phyloP scores from a whole-genome alignment of 768 basidiomycete species.

The Hypsizygus marmoreus region DNA sequence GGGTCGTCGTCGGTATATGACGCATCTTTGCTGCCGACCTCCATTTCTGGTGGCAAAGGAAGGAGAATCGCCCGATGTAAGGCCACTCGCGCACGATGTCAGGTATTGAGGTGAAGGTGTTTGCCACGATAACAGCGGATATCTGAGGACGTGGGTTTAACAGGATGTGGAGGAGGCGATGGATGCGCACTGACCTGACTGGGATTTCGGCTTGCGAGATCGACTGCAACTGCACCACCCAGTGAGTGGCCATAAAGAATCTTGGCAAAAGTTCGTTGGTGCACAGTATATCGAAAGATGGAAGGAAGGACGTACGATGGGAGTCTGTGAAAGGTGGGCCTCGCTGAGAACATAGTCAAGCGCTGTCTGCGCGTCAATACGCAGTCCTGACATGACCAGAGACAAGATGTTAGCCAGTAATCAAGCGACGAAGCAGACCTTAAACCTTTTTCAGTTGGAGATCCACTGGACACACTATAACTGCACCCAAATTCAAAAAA shows the following conservation, averaged over 20 bases:
- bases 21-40: constrained; percentile 64
- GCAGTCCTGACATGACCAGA: constrained; percentile 49
- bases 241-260: constrained; percentile 76
- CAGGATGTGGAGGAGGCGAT: too few species aligned
- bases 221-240: constrained; percentile 87
- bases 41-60: constrained; percentile 82
- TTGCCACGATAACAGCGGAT: constrained; percentile 77
- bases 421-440: neutral
- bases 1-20: constrained; percentile 52
- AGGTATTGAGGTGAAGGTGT: constrained; percentile 84
- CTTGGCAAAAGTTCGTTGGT: constrained; percentile 28
- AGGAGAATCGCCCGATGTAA: constrained; percentile 62
- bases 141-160: constrained; percentile 43
- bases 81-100: constrained; percentile 71
- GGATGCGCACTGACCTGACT: constrained; percentile 52
- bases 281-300: neutral
- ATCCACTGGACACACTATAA: constrained; percentile 79
- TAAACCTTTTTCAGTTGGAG: constrained; percentile 82
- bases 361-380: constrained; percentile 77
- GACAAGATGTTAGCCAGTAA: neutral
- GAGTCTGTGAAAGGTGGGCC: constrained; percentile 55
- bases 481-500: too few species aligned
- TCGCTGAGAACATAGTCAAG: constrained; percentile 70
- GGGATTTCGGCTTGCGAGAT: constrained; percentile 73
- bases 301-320: constrained; percentile 47